A percentile compares a stretch with the other conserved stretches of the same genome.
Conservation (phyloP, 805 yeast species). For the Starmerella bombicola region DNA sequence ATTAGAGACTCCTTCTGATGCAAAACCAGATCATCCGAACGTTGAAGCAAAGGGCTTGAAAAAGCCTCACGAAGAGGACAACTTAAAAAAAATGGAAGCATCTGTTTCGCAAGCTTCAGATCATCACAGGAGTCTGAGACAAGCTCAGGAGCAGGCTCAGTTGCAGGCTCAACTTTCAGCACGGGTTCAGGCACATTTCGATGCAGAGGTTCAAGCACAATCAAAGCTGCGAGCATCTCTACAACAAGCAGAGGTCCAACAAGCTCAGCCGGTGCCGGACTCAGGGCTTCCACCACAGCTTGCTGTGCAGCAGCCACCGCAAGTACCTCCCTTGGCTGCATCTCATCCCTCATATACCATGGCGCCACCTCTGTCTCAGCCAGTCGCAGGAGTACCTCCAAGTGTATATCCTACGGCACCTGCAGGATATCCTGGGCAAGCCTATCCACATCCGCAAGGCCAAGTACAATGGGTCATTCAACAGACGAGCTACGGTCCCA, state of each 20-base stretch:
- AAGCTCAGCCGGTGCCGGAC: neutral
- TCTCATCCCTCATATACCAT: neutral
- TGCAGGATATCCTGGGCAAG: neutral
- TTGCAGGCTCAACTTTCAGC: conserved; percentile 2
- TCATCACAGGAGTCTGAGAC: conserved; percentile 5
- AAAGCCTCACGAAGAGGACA: neutral
- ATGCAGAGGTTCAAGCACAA: conserved; percentile 4
- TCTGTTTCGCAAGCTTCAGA: neutral
- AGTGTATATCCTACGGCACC: neutral
- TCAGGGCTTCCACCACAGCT: neutral
- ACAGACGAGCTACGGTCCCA: conserved; percentile 16
- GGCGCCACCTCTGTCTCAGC: neutral
- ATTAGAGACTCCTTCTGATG: neutral
- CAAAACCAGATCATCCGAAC: neutral
- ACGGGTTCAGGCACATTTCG: conserved; percentile 5
- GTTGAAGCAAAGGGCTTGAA: neutral
- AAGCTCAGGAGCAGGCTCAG: conserved; percentile 6
- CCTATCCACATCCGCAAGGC: neutral
- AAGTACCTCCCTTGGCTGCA: neutral
- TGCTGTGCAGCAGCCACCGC: neutral
- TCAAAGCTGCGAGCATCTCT: neutral
- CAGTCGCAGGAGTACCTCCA: neutral
- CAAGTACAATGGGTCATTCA: conserved; percentile 14
- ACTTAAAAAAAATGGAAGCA: neutral
- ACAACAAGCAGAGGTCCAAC: neutral